phyloP scores from a whole-genome alignment of 108 stramenopile genomes.

The Nannochloropsis gaditana region DNA sequence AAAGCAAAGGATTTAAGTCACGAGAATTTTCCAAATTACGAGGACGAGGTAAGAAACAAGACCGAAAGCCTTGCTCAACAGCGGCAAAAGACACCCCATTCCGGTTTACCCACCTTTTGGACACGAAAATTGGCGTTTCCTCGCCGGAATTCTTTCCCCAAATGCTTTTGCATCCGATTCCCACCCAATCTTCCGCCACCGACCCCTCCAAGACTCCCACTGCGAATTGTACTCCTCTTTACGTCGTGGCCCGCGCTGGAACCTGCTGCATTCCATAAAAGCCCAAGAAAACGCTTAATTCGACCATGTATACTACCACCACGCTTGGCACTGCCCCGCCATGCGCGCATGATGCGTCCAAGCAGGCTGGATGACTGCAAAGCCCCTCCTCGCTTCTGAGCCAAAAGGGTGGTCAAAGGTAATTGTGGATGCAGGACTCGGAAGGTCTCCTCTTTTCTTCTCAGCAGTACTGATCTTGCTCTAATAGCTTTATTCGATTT shows the following conservation, averaged over 20 bases:
- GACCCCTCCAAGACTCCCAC: neutral
- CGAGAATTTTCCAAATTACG: constrained; percentile 63
- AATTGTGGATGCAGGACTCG: neutral
- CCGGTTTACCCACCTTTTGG: constrained; percentile 25
- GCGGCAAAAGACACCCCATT: neutral
- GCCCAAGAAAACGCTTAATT: neutral
- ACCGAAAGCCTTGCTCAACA: neutral
- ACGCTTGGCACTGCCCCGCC: neutral
- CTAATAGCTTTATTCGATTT: neutral
- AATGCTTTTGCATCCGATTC: constrained; percentile 13
- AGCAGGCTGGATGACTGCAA: neutral
- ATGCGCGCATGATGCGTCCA: neutral
- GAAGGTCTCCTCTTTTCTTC: neutral
- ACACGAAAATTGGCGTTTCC: constrained; percentile 45
- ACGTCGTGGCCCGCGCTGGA: neutral
- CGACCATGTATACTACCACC: neutral
- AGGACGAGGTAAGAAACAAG: constrained; percentile 40
- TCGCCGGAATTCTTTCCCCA: constrained; percentile 26
- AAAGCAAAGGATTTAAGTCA: neutral
- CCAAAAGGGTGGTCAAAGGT: neutral
- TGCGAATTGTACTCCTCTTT: neutral
- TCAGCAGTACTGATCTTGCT: neutral
- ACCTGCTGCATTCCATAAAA: neutral
- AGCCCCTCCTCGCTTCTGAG: neutral
- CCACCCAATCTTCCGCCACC: neutral